These are phyloP conservation scores for Aureobasidium melanogenum DNA, from an alignment of 2,329 filamentous ascomycete genomes.

Conservation along the genomic window DNA sequence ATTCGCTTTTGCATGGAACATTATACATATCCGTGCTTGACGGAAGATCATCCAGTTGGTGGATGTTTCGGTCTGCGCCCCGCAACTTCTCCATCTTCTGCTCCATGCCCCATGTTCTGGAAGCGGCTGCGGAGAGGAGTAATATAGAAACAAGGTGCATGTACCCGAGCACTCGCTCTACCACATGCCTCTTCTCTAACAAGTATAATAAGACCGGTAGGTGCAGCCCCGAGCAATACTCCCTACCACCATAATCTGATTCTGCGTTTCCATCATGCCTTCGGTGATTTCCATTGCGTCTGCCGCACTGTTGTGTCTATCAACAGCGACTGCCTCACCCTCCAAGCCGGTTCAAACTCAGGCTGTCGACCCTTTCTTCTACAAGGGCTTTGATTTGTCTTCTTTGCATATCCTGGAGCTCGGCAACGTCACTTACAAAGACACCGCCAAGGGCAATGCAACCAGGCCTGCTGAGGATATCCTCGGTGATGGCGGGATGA, in stretches of 20 bases:
- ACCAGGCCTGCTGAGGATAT: slow-evolving; percentile 23
- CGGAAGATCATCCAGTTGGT: slow-evolving; percentile 9
- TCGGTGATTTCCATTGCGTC: not conserved
- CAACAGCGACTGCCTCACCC: not conserved
- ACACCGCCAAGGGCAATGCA: not conserved
- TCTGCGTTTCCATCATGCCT: not conserved
- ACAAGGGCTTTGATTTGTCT: slow-evolving; percentile 14
- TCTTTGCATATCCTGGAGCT: slow-evolving; percentile 11
- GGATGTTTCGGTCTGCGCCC: not conserved
- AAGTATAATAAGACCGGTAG: not conserved
- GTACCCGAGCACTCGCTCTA: not conserved
- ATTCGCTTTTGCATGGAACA: not conserved
- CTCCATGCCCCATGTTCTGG: not conserved
- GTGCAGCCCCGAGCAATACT: not conserved
- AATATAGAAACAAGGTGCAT: not conserved
- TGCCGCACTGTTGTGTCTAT: not conserved
- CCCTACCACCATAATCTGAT: not conserved
- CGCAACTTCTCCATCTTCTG: not conserved
- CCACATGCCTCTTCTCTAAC: not conserved
- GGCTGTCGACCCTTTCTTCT: not conserved
- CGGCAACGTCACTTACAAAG: slow-evolving; percentile 4
- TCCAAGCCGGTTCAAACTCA: not conserved
- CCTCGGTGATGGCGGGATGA: slow-evolving; percentile 21
- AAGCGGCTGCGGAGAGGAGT: not conserved
- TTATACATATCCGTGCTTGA: not conserved